Percentiles rank a stretch among this genome's conserved stretches.
These are phyloP conservation scores for Betula pendula DNA, from an alignment of 306 rosid species.

Conservation along the genomic window DNA sequence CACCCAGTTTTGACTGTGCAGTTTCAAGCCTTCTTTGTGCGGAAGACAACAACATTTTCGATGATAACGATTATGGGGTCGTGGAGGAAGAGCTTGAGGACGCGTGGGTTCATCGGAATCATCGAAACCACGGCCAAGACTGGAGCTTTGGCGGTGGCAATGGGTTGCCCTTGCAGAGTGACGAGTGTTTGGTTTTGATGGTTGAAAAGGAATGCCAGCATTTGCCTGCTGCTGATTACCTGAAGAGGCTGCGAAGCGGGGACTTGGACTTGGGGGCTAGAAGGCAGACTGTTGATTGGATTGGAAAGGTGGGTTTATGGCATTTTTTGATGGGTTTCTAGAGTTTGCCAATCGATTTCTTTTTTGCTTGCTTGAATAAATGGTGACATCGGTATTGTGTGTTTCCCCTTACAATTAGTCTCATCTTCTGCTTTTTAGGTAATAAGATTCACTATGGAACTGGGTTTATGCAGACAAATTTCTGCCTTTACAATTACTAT, in stretches of 20 bases:
- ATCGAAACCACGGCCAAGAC: constrained; percentile 32
- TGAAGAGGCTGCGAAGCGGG: constrained; percentile 55
- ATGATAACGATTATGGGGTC: constrained; percentile 48
- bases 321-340: not conserved
- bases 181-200: constrained; percentile 65
- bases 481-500: not conserved
- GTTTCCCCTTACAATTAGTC: not conserved
- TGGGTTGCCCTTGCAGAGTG: constrained; percentile 66
- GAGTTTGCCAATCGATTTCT: constrained; percentile 11
- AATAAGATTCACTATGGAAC: not conserved
- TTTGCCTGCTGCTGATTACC: constrained; percentile 55
- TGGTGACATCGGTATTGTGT: not conserved
- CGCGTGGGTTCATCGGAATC: constrained; percentile 35
- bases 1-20: constrained; percentile 74
- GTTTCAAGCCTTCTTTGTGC: constrained; percentile 82
- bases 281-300: constrained; percentile 83
- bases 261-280: constrained; percentile 71
- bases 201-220: constrained; percentile 64
- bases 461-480: not conserved
- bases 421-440: not conserved
- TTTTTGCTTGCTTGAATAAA: constrained; percentile 2
- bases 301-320: constrained; percentile 63
- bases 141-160: constrained; percentile 25
- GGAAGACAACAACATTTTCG: constrained; percentile 63
- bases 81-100: constrained; percentile 35